Evolutionary conservation across 2,329 filamentous ascomycete species (phyloP).

Genomic region (Thyridium curvatum): DNA sequence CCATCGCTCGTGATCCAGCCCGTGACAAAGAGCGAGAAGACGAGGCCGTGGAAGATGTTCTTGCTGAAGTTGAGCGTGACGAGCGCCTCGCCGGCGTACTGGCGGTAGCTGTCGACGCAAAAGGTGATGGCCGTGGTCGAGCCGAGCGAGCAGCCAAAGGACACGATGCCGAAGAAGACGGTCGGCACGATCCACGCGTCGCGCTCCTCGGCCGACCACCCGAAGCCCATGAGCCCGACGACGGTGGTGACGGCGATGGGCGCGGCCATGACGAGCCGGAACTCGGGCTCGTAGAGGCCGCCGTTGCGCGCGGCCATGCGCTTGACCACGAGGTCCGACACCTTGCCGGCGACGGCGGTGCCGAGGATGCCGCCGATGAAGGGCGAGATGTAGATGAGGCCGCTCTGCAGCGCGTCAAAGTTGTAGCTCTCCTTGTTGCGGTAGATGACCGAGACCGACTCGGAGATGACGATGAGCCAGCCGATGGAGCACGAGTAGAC

Average conservation of each 20-base stretch:
- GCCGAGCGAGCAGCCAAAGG: slow-evolving; percentile 85
- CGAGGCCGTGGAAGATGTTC: slow-evolving; percentile 84
- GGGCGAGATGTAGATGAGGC: slow-evolving; percentile 82
- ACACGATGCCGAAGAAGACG: slow-evolving; percentile 85
- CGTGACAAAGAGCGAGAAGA: slow-evolving; percentile 85
- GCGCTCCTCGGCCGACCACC: slow-evolving; percentile 75
- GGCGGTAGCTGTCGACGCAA: slow-evolving; percentile 85
- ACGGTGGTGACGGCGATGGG: slow-evolving; percentile 74
- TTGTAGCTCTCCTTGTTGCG: slow-evolving; percentile 64
- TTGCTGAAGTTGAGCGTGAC: slow-evolving; percentile 94
- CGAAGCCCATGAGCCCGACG: slow-evolving; percentile 88
- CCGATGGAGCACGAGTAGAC: slow-evolving; percentile 86
- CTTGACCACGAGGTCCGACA: slow-evolving; percentile 79
- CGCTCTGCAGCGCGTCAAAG: slow-evolving; percentile 74
- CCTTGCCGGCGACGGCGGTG: slow-evolving; percentile 83
- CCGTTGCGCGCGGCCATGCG: slow-evolving; percentile 79
- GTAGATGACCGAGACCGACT: slow-evolving; percentile 78
- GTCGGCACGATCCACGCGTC: slow-evolving; percentile 90
- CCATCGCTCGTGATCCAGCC: slow-evolving; percentile 74
- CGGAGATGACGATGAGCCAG: slow-evolving; percentile 92
- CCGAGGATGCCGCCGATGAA: slow-evolving; percentile 85
- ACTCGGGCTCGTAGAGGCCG: slow-evolving; percentile 94
- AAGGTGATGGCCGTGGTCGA: slow-evolving; percentile 92
- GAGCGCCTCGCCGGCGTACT: slow-evolving; percentile 89
- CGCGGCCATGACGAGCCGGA: slow-evolving; percentile 78